A percentile compares a stretch with the other conserved stretches of the same genome.
phyloP scores from a whole-genome alignment of 2,329 filamentous ascomycete species.

The Verticillium tricorpus region DNA sequence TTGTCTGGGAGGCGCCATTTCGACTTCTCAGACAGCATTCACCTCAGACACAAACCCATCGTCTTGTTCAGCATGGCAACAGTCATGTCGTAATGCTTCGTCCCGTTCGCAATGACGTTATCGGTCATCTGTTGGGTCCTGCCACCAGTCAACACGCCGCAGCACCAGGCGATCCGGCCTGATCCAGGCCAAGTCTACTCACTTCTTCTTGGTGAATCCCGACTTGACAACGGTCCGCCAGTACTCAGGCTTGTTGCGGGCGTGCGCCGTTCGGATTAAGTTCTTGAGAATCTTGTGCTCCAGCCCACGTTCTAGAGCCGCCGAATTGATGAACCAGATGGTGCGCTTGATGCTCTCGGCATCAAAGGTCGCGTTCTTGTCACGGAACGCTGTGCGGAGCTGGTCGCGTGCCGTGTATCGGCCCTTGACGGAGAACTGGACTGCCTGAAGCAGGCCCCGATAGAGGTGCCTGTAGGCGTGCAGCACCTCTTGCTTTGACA shows the following conservation, averaged over 20 bases:
- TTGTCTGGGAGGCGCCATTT: not conserved
- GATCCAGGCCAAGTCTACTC: constrained; percentile 2
- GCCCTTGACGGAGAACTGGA: constrained; percentile 66
- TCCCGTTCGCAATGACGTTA: constrained; percentile 28
- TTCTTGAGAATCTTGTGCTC: constrained; percentile 73
- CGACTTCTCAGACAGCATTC: constrained; percentile 11
- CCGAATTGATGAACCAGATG: constrained; percentile 64
- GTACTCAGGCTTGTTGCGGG: constrained; percentile 23
- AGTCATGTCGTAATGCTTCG: constrained; percentile 63
- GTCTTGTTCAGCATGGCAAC: constrained; percentile 69
- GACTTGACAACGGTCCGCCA: constrained; percentile 14
- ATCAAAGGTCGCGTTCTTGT: constrained; percentile 41
- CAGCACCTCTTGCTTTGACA: constrained; percentile 41
- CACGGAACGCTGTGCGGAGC: constrained; percentile 55
- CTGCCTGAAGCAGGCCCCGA: constrained; percentile 61
- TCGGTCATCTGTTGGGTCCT: constrained; percentile 4
- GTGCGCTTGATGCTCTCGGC: constrained; percentile 56
- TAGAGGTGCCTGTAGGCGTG: constrained; percentile 68
- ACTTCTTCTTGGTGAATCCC: constrained; percentile 10
- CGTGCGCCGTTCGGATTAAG: constrained; percentile 47
- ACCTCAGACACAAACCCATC: constrained; percentile 62
- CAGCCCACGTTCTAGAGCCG: constrained; percentile 56
- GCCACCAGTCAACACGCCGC: not conserved
- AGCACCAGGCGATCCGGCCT: not conserved
- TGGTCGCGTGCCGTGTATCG: constrained; percentile 58